A percentile compares a stretch with the other conserved stretches of the same genome.
phyloP scores from a whole-genome alignment of 2,329 filamentous ascomycete genomes.

The Fusarium armeniacum region DNA sequence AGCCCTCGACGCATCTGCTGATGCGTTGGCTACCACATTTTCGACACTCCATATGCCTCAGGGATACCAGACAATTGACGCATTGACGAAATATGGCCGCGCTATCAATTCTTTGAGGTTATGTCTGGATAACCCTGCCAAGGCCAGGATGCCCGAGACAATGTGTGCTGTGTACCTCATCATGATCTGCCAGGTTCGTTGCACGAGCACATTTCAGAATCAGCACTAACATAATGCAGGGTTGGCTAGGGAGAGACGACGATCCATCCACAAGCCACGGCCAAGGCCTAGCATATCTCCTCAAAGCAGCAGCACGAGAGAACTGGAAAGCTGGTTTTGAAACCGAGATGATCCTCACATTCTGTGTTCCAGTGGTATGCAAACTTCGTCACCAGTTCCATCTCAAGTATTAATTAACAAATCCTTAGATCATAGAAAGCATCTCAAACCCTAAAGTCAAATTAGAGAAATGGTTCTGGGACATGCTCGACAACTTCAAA shows the following conservation, averaged over 20 bases:
- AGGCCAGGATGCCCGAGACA: conserved; percentile 51
- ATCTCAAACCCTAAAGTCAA: conserved; percentile 44
- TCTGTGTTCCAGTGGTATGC: conserved; percentile 54
- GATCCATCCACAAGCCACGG: conserved; percentile 50
- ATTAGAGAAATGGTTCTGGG: conserved; percentile 43
- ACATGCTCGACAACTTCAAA: conserved; percentile 39
- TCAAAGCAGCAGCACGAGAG: conserved; percentile 48
- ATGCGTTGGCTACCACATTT: conserved; percentile 50
- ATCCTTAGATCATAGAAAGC: conserved; percentile 51
- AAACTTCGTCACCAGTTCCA: accelerated
- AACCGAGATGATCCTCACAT: conserved; percentile 49
- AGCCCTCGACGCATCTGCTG: conserved; percentile 59
- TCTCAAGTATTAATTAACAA: neutral
- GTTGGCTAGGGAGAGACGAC: conserved; percentile 51
- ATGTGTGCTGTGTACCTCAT: conserved; percentile 57
- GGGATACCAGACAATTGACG: conserved; percentile 34
- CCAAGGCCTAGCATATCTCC: conserved; percentile 52
- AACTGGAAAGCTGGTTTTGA: conserved; percentile 50
- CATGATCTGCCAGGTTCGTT: conserved; percentile 54
- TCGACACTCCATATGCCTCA: conserved; percentile 43
- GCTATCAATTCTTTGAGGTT: conserved; percentile 50
- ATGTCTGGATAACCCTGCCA: conserved; percentile 49
- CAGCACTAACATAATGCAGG: conserved; percentile 28
- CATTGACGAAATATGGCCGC: conserved; percentile 52
- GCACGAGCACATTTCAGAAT: accelerated